Percentiles rank a stretch among this genome's conserved stretches.
phyloP scores from a whole-genome alignment of 202 grass and related monocot species.

The Musa balbisiana region DNA sequence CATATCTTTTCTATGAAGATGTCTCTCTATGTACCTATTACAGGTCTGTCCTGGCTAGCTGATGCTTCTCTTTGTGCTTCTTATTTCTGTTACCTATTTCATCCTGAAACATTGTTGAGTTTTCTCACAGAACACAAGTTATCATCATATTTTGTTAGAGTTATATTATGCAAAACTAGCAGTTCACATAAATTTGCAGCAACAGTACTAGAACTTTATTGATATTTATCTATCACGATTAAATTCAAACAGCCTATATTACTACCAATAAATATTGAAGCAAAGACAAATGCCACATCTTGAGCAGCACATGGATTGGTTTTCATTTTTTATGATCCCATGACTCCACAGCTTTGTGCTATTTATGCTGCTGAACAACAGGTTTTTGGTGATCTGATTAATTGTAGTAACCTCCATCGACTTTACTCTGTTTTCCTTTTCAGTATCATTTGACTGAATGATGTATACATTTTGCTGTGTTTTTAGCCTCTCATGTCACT shows the following conservation, averaged over 20 bases:
- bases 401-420: too few species aligned
- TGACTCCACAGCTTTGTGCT: too few species aligned
- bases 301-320: too few species aligned
- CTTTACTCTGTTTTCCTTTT: too few species aligned
- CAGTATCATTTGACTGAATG: too few species aligned
- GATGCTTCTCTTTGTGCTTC: constrained; percentile 16
- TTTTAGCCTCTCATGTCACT: constrained; percentile 8
- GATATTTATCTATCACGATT: neutral
- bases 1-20: constrained; percentile 58
- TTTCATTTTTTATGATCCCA: too few species aligned
- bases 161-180: neutral
- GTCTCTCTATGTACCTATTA: constrained; percentile 69
- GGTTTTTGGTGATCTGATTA: neutral
- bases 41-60: constrained; percentile 37
- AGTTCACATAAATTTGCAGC: neutral
- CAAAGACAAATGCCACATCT: too few species aligned
- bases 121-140: neutral
- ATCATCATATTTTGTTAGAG: neutral
- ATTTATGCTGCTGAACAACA: too few species aligned
- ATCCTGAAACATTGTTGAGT: constrained; percentile 7
- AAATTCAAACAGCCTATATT: neutral
- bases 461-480: neutral
- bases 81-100: neutral
- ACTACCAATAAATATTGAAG: neutral
- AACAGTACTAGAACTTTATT: too few species aligned